These are phyloP conservation scores for Acacia crassicarpa DNA, from an alignment of 306 rosid genomes.

Conservation along the genomic window DNA sequence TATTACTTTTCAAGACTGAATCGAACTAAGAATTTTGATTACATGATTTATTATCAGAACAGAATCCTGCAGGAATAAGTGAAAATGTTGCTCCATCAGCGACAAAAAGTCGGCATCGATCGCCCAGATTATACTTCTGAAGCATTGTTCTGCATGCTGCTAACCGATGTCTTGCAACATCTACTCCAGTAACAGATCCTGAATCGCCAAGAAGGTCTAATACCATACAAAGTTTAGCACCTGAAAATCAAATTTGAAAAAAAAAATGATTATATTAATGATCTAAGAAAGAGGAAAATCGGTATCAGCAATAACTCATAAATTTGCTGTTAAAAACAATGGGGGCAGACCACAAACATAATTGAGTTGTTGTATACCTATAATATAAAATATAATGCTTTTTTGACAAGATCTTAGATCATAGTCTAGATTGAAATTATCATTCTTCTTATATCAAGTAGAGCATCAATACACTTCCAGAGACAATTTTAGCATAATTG, in stretches of 20 bases:
- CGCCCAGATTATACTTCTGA: slow-evolving; percentile 75
- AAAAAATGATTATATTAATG: background rate
- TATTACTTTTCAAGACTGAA: background rate
- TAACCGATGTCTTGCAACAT: slow-evolving; percentile 86
- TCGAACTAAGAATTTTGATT: slow-evolving; percentile 33
- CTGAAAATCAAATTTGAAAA: slow-evolving; percentile 41
- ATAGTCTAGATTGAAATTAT: background rate
- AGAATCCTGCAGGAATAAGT: slow-evolving; percentile 45
- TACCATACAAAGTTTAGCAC: slow-evolving; percentile 93
- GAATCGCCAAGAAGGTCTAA: slow-evolving; percentile 72
- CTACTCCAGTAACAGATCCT: slow-evolving; percentile 88
- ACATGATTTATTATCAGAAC: slow-evolving; percentile 51
- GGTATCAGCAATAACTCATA: background rate
- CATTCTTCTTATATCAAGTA: background rate
- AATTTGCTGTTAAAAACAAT: background rate
- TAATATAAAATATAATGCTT: background rate
- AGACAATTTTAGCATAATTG: slow-evolving; percentile 7
- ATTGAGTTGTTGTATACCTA: background rate
- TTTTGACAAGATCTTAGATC: background rate
- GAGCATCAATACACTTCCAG: background rate
- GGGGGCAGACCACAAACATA: background rate
- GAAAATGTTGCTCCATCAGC: slow-evolving; percentile 81
- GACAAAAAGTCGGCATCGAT: slow-evolving; percentile 80
- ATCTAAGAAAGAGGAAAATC: background rate
- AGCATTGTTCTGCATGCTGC: slow-evolving; percentile 87